Conservation (phyloP, 1,139 yeast species). For the Yamadazyma dushanensis region DNA sequence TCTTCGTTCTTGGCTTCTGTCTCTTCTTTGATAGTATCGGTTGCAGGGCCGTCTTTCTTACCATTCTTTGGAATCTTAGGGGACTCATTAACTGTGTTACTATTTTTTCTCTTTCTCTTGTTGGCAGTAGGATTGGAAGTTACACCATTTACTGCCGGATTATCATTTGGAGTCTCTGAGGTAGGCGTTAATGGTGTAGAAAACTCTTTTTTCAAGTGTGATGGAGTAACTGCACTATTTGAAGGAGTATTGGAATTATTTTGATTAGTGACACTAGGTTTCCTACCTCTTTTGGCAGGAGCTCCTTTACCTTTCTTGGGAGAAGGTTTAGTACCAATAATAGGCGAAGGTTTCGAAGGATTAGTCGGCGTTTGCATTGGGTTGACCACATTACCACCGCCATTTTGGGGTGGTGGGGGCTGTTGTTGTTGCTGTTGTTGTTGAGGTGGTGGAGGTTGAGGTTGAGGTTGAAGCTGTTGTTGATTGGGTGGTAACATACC, state of each 20-base stretch:
- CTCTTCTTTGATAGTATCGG: slow-evolving; percentile 24
- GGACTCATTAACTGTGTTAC: slow-evolving; percentile 28
- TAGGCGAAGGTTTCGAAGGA: slow-evolving; percentile 21
- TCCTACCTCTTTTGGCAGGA: slow-evolving; percentile 37
- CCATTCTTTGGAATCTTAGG: slow-evolving; percentile 32
- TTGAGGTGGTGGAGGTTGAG: slow-evolving; percentile 5
- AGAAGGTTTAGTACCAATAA: slow-evolving; percentile 36
- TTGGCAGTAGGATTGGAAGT: slow-evolving; percentile 1
- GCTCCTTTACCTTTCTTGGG: slow-evolving; percentile 33
- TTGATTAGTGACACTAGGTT: slow-evolving; percentile 27
- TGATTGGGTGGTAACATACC: slow-evolving; percentile 26
- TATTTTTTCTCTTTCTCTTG: slow-evolving; percentile 22
- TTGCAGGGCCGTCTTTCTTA: slow-evolving; percentile 23
- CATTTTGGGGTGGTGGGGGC: not conserved
- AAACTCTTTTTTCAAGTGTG: slow-evolving; percentile 35
- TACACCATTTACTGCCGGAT: not conserved
- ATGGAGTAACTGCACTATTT: slow-evolving; percentile 24
- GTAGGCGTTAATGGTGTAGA: slow-evolving; percentile 47
- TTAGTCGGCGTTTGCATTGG: slow-evolving; percentile 12
- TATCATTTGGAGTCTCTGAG: slow-evolving; percentile 35
- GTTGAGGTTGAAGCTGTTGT: slow-evolving; percentile 17
- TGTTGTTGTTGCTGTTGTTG: slow-evolving; percentile 3
- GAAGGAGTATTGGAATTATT: slow-evolving; percentile 18
- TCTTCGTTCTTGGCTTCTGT: slow-evolving; percentile 21
- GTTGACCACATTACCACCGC: not conserved